Base-by-base conservation (phyloP, 495 filamentous ascomycete species). In the Elasticomyces elasticus region DNA sequence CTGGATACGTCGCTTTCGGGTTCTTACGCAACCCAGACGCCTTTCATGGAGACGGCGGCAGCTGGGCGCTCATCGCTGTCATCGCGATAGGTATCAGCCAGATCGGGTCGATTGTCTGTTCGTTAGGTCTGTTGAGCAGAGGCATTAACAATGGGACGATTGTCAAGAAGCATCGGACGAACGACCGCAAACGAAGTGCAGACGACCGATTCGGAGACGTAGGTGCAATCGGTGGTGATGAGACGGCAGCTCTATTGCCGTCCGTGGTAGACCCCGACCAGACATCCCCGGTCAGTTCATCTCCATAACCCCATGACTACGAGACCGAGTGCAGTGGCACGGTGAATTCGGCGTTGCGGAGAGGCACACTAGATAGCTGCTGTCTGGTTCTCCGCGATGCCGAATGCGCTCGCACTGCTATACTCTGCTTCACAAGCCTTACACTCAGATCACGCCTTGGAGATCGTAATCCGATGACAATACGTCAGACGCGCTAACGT, bases 81-180 rank as follows among this genome's bases (percentile, higher is more conserved):
- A 78, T 81, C 1, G 65, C 94, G 12, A 75, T 96, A 20, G 92
- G 92, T 1, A 76, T 94, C 48, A 88, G 83, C 57, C 94, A 98
- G 68, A 97, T 98, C 52, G 94, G 91, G 6, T 81, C 88, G 11
- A 96, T 98, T 54, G 92, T 98, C 0, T 94, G 89, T 67, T 91
- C 86, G 54, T 74, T 98, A 15, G 89, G 86, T 0, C 81, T 94
- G 0, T 73, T 98, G 5, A 87, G 84, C 22, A 79, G 82, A 6
- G 89, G 86, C 2, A 82, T 96, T 31, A 71, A 94, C 46, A 17
- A 50, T 17, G 26, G n/a, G 6, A 15, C 37, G 1, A 19, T 42
- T 7, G 35, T 30, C 15, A 33, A 31, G 20, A 17, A 23, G 10
- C 22, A 9, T 11, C 5, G 11, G 1, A 3, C 23, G 31, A 20